A percentile compares a stretch with the other conserved stretches of the same genome.
Conservation (phyloP, 2,329 filamentous ascomycete genomes). For the Pseudogymnoascus sp. region DNA sequence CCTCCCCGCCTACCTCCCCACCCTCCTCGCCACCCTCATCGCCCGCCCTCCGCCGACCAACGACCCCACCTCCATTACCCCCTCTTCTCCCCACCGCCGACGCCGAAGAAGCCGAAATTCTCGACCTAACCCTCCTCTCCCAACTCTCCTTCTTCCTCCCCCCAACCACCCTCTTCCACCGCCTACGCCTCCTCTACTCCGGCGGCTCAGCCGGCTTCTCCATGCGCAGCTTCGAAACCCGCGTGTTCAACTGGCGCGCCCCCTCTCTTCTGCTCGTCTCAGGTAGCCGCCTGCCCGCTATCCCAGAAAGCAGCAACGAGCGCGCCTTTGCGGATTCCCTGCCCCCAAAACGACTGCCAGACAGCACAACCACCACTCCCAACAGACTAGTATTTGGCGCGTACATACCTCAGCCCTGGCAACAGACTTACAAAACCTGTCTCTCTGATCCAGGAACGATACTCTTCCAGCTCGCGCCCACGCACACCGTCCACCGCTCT, state of each 20-base stretch:
- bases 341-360: constrained; percentile 38
- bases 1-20: constrained; percentile 31
- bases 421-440: constrained; percentile 56
- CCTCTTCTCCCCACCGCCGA: constrained; percentile 34
- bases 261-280: constrained; percentile 65
- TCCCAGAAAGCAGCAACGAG: constrained; percentile 43
- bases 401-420: constrained; percentile 61
- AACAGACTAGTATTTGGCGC: constrained; percentile 53
- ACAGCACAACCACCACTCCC: constrained; percentile 40
- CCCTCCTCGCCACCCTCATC: constrained; percentile 13
- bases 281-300: constrained; percentile 50
- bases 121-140: constrained; percentile 55
- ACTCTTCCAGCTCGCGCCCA: constrained; percentile 63
- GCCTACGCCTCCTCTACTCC: constrained; percentile 60
- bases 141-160: constrained; percentile 69
- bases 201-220: constrained; percentile 66
- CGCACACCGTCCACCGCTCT: constrained; percentile 63
- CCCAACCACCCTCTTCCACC: constrained; percentile 54
- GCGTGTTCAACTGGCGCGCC: constrained; percentile 69
- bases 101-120: constrained; percentile 50
- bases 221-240: constrained; percentile 67
- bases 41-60: constrained; percentile 31
- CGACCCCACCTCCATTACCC: constrained; percentile 14
- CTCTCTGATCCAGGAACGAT: constrained; percentile 57
- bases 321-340: constrained; percentile 52